phyloP scores from a whole-genome alignment of 345 rosid species.

The Bruguiera parviflora region DNA sequence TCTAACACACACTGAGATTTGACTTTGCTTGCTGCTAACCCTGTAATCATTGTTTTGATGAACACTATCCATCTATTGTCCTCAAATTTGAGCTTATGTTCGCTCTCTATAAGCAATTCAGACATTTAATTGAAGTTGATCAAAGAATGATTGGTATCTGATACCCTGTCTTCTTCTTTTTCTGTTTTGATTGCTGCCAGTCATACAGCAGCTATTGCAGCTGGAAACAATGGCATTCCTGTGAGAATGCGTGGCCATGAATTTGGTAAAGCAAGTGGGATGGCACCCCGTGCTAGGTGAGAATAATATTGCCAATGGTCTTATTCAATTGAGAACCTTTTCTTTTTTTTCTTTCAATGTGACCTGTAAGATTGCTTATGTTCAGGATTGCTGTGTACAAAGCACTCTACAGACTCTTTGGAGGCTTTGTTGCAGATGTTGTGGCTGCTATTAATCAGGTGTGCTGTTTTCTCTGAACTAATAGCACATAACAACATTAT shows the following conservation, averaged over 20 bases:
- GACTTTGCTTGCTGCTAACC: too few relatives aligned
- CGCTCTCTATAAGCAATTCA: too few relatives aligned
- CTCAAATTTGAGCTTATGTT: too few relatives aligned
- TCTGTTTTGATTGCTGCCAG: conserved; percentile 38
- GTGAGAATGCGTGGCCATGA: conserved; percentile 91
- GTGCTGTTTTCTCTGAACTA: background rate
- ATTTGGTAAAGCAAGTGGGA: conserved; percentile 99
- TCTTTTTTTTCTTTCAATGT: conserved; percentile 7
- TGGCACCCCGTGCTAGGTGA: conserved; percentile 99
- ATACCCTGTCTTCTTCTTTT: conserved; percentile 13
- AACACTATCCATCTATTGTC: too few relatives aligned
- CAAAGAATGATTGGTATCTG: conserved; percentile 15
- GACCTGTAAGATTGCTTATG: conserved; percentile 7
- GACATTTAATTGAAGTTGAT: background rate
- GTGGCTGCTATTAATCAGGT: conserved; percentile 99
- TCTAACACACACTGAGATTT: too few relatives aligned
- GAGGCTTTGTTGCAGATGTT: conserved; percentile 96
- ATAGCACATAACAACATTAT: background rate
- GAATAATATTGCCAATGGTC: conserved; percentile 10
- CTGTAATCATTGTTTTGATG: too few relatives aligned
- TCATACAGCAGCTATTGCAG: conserved; percentile 98
- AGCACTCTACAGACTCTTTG: conserved; percentile 92
- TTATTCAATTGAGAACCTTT: background rate
- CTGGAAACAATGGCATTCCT: conserved; percentile 96
- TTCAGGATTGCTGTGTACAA: conserved; percentile 91